Conservation (phyloP, 2,329 filamentous ascomycete genomes). For the Aspergillus sp. region DNA sequence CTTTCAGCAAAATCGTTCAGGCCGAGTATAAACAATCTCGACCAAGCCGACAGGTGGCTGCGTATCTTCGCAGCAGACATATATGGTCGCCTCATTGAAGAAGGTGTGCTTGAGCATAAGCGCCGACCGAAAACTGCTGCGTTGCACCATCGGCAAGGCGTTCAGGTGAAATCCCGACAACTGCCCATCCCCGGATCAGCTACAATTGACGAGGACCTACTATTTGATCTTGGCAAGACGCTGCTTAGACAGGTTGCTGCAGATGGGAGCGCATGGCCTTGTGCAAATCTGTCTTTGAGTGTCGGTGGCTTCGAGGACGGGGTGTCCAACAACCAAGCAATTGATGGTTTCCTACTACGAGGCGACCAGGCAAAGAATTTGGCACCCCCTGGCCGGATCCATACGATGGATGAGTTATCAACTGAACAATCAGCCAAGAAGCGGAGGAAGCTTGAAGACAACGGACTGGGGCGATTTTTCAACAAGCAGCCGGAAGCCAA, state of each 20-base stretch:
- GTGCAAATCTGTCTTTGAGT: constrained; percentile 82
- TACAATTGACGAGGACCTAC: constrained; percentile 66
- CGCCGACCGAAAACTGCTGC: constrained; percentile 83
- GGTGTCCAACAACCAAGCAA: constrained; percentile 77
- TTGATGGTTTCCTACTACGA: constrained; percentile 78
- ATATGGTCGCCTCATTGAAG: constrained; percentile 82
- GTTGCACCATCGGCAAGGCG: constrained; percentile 74
- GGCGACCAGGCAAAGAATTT: constrained; percentile 57
- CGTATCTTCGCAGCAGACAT: constrained; percentile 91
- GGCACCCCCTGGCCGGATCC: constrained; percentile 20
- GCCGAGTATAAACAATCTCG: constrained; percentile 73
- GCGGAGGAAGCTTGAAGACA: constrained; percentile 49
- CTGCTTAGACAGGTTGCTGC: constrained; percentile 74
- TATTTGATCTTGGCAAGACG: constrained; percentile 75
- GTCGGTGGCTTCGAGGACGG: constrained; percentile 93
- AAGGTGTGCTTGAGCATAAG: constrained; percentile 84
- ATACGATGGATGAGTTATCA: constrained; percentile 11
- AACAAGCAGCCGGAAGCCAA: constrained; percentile 34
- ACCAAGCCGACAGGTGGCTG: constrained; percentile 82
- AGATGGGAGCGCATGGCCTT: constrained; percentile 84
- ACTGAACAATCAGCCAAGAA: constrained; percentile 35
- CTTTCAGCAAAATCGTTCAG: constrained; percentile 93
- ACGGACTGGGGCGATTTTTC: constrained; percentile 61
- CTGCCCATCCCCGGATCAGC: constrained; percentile 75
- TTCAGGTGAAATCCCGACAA: constrained; percentile 72